Evolutionary conservation across 305 asterid genomes (phyloP), one percentile per base, ranked within the genome.

Genomic region (Fraxinus angustifolia): DNA sequence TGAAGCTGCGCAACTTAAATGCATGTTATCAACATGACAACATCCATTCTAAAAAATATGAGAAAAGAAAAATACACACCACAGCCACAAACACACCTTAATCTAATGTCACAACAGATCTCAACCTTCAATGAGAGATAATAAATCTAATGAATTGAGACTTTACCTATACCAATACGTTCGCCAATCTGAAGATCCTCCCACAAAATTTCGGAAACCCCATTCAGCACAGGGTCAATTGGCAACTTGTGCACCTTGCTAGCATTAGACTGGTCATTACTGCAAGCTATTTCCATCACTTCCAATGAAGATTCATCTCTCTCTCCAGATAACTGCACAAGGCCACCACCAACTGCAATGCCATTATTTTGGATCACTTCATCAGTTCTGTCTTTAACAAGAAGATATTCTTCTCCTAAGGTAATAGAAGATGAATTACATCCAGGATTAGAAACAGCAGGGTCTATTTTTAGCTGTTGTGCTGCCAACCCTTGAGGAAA

Each of bases 101-200:
- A 21, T 38, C 76, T 23, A 74, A 31, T 70, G 33, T 33, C 71
- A 72, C 19, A 72, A 33, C 34, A 16, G 81, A 70, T 74, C 83
- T 58, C 82, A 60, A 82, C 78, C 36, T 79, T 31, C 75, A 53
- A 78, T 14, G 35, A 75, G 50, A 84, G 73, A 80, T 74, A 76
- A 60, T 76, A 77, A 48, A 75, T 81, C 38, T 21, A 76, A 79
- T 62, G 40, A 34, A 31, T 58, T 58, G 30, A 8, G 19, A 84
- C 35, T 80, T 87, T 94, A 96, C 99, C 99, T 81, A 96, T 96
- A 82, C 98, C 98, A 86, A 96, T 91, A 62, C 99, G 96, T 83
- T 94, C 98, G 34, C 98, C 98, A 84, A 96, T 93, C 88, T 92
- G 95, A 84, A 96, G 98, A 89, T 93, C 94, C 86, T 94, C 98